A percentile compares a stretch with the other conserved stretches of the same genome.
Evolutionary conservation across 2,329 filamentous ascomycete species (phyloP).

Genomic region (Incumbomyces delicatus): DNA sequence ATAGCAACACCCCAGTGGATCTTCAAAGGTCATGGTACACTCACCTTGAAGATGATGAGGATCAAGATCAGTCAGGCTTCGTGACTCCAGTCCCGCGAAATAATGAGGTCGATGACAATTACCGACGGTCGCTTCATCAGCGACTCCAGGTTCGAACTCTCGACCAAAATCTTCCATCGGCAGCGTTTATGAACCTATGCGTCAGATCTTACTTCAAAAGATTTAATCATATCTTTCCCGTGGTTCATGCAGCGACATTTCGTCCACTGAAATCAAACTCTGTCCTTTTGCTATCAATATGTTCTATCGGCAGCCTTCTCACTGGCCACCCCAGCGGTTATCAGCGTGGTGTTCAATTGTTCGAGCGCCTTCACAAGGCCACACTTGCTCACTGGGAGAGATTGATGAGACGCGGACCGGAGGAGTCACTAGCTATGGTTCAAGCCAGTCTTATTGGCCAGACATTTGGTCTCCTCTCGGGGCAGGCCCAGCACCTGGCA

Average conservation of each 20-base stretch:
- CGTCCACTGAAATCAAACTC: slow-evolving; percentile 20
- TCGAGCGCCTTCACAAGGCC: slow-evolving; percentile 25
- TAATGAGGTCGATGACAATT: slow-evolving; percentile 16
- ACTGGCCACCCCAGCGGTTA: slow-evolving; percentile 25
- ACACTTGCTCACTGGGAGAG: slow-evolving; percentile 25
- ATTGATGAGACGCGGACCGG: slow-evolving; percentile 17
- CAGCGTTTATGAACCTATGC: slow-evolving; percentile 18
- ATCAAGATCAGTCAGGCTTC: slow-evolving; percentile 11
- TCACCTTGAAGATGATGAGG: slow-evolving; percentile 6
- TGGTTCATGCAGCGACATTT: slow-evolving; percentile 18
- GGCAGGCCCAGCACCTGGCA: slow-evolving; percentile 21
- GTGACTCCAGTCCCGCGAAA: slow-evolving; percentile 13
- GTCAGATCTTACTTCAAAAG: slow-evolving; percentile 16
- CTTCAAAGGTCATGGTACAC: slow-evolving; percentile 15
- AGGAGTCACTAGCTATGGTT: slow-evolving; percentile 19
- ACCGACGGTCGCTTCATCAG: slow-evolving; percentile 16
- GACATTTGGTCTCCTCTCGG: slow-evolving; percentile 23
- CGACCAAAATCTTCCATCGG: slow-evolving; percentile 15
- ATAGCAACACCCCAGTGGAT: slow-evolving; percentile 8
- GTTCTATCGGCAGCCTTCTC: slow-evolving; percentile 30
- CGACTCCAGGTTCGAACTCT: slow-evolving; percentile 14
- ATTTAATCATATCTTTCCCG: slow-evolving; percentile 16
- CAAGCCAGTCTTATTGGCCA: slow-evolving; percentile 13
- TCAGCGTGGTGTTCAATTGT: slow-evolving; percentile 23
- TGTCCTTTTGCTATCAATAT: slow-evolving; percentile 28